phyloP scores from a whole-genome alignment of 2,329 filamentous ascomycete species.

The Hypoxylon sp. region DNA sequence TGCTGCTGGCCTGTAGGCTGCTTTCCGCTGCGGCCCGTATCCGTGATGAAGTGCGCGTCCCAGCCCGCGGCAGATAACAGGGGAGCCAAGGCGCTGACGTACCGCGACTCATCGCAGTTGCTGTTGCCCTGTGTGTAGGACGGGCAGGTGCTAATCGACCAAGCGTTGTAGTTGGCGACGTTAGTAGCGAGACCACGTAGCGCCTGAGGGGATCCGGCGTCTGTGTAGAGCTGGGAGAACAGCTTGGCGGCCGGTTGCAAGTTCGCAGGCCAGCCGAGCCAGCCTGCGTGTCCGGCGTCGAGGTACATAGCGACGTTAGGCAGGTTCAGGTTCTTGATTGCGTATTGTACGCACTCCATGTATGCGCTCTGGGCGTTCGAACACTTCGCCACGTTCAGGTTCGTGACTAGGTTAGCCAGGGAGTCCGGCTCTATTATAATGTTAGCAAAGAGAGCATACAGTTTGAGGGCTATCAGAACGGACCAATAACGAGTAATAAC shows the following conservation, averaged over 20 bases:
- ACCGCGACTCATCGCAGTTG: conserved; percentile 70
- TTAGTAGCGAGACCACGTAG: conserved; percentile 71
- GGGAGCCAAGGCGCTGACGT: conserved; percentile 74
- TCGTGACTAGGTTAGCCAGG: conserved; percentile 72
- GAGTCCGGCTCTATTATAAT: conserved; percentile 66
- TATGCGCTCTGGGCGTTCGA: conserved; percentile 64
- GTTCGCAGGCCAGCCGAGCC: conserved; percentile 72
- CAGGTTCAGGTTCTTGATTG: conserved; percentile 66
- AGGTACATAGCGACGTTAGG: conserved; percentile 72
- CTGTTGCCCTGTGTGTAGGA: conserved; percentile 61
- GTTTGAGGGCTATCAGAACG: conserved; percentile 41
- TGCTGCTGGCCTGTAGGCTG: conserved; percentile 68
- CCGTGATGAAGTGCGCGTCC: conserved; percentile 57
- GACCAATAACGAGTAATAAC: conserved; percentile 62
- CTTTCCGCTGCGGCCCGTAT: conserved; percentile 55
- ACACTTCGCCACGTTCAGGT: conserved; percentile 67
- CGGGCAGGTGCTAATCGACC: conserved; percentile 60
- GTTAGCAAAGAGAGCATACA: conserved; percentile 47
- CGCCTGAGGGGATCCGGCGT: conserved; percentile 64
- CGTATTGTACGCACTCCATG: conserved; percentile 65
- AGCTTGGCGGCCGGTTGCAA: conserved; percentile 64
- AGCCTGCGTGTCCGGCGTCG: conserved; percentile 71
- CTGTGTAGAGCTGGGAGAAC: conserved; percentile 64
- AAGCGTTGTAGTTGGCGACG: conserved; percentile 72
- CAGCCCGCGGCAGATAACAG: conserved; percentile 67